phyloP scores from a whole-genome alignment of 2,329 filamentous ascomycete species.

The Ophiostoma triangulosporum region DNA sequence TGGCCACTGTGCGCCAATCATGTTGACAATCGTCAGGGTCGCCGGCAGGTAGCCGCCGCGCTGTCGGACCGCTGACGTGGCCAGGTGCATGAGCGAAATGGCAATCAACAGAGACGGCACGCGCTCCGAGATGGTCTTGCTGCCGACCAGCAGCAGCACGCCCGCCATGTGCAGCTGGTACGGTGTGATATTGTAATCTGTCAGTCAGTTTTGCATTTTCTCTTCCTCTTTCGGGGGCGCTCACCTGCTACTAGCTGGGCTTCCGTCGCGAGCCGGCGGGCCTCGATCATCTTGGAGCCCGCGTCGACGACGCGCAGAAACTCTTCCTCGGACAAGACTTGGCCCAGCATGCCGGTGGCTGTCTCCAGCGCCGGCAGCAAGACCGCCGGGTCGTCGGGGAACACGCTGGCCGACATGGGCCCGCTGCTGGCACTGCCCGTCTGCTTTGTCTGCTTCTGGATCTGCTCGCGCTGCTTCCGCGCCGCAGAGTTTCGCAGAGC shows the following conservation, averaged over 20 bases:
- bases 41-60: slow-evolving; percentile 23
- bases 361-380: neutral
- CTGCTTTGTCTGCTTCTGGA: neutral
- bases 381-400: neutral
- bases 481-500: no score
- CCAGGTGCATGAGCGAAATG: slow-evolving; percentile 23
- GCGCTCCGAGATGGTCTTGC: neutral
- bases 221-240: neutral
- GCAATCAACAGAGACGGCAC: slow-evolving; percentile 15
- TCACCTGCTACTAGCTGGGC: neutral
- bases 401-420: neutral
- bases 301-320: slow-evolving; percentile 2
- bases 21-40: slow-evolving; percentile 20
- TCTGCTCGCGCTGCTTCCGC: neutral
- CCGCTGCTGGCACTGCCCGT: neutral
- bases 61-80: slow-evolving; percentile 14
- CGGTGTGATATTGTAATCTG: slow-evolving; percentile 16
- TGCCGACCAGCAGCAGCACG: slow-evolving; percentile 15
- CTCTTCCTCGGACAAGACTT: neutral
- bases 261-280: neutral
- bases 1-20: slow-evolving; percentile 9
- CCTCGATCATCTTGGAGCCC: neutral
- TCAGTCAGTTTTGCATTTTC: neutral
- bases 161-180: slow-evolving; percentile 23
- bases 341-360: neutral